Conservation (phyloP, 805 yeast genomes). For the Diddensiella transvaalensis region DNA sequence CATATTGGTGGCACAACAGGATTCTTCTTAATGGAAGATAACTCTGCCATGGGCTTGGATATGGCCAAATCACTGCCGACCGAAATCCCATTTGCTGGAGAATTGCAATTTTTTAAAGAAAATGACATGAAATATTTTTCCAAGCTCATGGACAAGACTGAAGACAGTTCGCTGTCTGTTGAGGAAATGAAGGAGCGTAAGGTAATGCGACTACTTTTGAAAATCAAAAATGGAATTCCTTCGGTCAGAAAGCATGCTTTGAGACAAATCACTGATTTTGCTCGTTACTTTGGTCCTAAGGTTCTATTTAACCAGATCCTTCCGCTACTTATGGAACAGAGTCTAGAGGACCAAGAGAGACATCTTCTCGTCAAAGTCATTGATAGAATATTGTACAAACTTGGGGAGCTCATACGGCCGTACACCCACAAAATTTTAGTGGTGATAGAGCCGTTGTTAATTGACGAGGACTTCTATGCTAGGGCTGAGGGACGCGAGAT, state of each 20-base stretch:
- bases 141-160: constrained; percentile 41
- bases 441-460: constrained; percentile 73
- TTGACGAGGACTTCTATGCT: constrained; percentile 74
- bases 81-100: constrained; percentile 62
- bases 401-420: constrained; percentile 66
- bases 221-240: constrained; percentile 76
- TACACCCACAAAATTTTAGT: constrained; percentile 66
- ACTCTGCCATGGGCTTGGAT: constrained; percentile 26
- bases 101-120: constrained; percentile 64
- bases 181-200: constrained; percentile 58
- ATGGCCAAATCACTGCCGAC: constrained; percentile 41
- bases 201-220: constrained; percentile 60
- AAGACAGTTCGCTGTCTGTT: constrained; percentile 37
- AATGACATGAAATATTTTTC: constrained; percentile 72
- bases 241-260: constrained; percentile 63
- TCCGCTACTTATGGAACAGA: constrained; percentile 69
- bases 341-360: constrained; percentile 76
- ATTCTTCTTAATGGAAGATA: constrained; percentile 52
- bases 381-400: constrained; percentile 61
- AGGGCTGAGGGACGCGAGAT: constrained; percentile 78
- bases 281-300: constrained; percentile 65
- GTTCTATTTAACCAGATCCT: constrained; percentile 65
- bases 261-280: constrained; percentile 60
- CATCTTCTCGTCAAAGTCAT: constrained; percentile 75
- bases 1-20: constrained; percentile 31